These are phyloP conservation scores for Biscogniauxia marginata DNA, from an alignment of 2,329 filamentous ascomycete species.

Conservation along the genomic window DNA sequence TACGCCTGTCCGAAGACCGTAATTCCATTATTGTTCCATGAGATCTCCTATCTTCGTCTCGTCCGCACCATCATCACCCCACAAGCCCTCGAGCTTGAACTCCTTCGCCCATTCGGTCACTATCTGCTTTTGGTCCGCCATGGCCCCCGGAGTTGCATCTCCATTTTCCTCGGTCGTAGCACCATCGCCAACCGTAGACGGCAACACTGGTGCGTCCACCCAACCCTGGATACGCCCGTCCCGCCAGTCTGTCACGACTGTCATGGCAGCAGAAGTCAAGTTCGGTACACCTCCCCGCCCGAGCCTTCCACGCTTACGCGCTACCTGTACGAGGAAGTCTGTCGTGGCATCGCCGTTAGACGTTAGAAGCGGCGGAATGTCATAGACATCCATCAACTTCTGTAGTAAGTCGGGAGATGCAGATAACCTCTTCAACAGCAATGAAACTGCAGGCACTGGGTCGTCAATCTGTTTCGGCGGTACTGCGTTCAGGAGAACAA, in stretches of 20 bases:
- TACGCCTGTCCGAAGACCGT: neutral
- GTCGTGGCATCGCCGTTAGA: constrained; percentile 74
- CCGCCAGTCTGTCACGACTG: constrained; percentile 94
- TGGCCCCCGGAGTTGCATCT: constrained; percentile 2
- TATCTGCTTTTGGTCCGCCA: constrained; percentile 65
- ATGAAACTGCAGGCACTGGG: constrained; percentile 79
- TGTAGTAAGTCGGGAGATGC: constrained; percentile 69
- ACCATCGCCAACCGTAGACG: constrained; percentile 44
- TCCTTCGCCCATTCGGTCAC: constrained; percentile 84
- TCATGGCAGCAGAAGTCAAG: constrained; percentile 80
- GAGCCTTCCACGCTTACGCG: constrained; percentile 84
- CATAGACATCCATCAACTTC: constrained; percentile 81
- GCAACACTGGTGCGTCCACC: constrained; percentile 72
- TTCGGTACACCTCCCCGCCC: constrained; percentile 91
- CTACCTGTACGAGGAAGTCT: constrained; percentile 93
- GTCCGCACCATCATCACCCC: constrained; percentile 62
- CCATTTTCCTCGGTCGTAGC: constrained; percentile 5
- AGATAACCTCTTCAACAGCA: constrained; percentile 80
- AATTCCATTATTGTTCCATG: constrained; percentile 48
- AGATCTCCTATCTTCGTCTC: constrained; percentile 38
- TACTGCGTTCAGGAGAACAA: constrained; percentile 86
- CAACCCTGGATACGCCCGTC: constrained; percentile 94
- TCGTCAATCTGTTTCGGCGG: constrained; percentile 94
- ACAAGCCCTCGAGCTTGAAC: constrained; percentile 91
- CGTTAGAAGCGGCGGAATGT: constrained; percentile 74